Evolutionary conservation across 305 asterid genomes (phyloP), one percentile per base, ranked within the genome.

Genomic region (Vinca major): DNA sequence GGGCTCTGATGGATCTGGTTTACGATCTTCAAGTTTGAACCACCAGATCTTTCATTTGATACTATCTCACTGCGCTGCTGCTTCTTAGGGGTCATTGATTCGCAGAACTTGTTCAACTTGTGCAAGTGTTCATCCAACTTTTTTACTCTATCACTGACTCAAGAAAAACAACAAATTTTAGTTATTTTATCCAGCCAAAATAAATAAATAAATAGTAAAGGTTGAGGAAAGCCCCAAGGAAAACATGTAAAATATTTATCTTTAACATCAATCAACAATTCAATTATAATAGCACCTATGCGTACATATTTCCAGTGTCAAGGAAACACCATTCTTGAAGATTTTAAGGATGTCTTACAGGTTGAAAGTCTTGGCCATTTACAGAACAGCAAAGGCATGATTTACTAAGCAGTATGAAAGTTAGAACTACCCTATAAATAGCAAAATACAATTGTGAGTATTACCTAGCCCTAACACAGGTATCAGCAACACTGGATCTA

Each of bases 81-180:
- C 82, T 91, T 91, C 87, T 86, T 91, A 36, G 86, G 69, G 60
- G 84, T 75, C 74, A 82, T 60, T 63, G 76, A 88, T 64, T 87
- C 97, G 75, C 53, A 65, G 75, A 62, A 87, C 73, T 83, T 88
- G 85, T 72, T 70, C 81, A 91, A 72, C 81, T 80, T 91, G 77
- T 82, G 85, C 76, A 94, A 73, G 74, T 73, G 89, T 61, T 89
- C 96, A 20, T 86, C 98, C 39, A 89, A 74, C 79, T 79, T 94
- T 78, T 80, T 88, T 50, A 85, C 91, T 81, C 97, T 90, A 72
- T 85, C 94, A 54, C 99, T 94, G 67, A 70, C 73, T 80, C 84
- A 72, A 80, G 50, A 74, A 80, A 74, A 50, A 64, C 75, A 26
- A 20, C 44, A 73, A 61, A 36, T 16, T 56, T 37, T 37, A 75